Evolutionary conservation across 2,329 filamentous ascomycete genomes (phyloP).

Genomic region (Pseudogymnoascus sp.): DNA sequence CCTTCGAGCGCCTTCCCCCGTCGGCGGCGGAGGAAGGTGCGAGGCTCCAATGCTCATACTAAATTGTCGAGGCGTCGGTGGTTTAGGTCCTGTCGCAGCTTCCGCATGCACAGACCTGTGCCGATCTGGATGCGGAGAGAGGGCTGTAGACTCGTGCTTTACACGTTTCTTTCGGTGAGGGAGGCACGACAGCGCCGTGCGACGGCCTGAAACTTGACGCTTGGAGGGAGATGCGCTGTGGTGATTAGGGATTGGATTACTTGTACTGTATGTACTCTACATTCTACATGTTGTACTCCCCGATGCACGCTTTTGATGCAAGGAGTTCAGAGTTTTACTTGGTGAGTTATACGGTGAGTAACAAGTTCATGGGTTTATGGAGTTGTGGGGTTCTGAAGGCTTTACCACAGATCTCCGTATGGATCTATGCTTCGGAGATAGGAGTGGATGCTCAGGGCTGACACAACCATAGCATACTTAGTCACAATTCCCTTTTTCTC

Average conservation of each 20-base stretch:
- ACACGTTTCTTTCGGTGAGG: not conserved
- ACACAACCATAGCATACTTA: not conserved
- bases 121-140: not conserved
- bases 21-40: not conserved
- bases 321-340: not conserved
- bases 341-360: not conserved
- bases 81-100: not conserved
- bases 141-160: not conserved
- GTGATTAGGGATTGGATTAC: not conserved
- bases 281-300: not conserved
- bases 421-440: not conserved
- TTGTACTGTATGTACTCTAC: not conserved
- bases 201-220: not conserved
- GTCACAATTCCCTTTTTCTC: not conserved
- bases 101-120: not conserved
- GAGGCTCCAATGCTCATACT: not conserved
- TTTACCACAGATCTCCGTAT: not conserved
- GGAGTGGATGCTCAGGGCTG: not conserved
- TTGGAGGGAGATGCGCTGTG: not conserved
- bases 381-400: not conserved
- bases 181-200: not conserved
- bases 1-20: not conserved
- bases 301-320: not conserved
- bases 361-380: not conserved
- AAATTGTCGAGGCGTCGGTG: not conserved